Evolutionary conservation across 192 early-diverging fungal genomes (phyloP), one percentile per base, ranked within the genome.

Genomic region (Chytriomyces confervae): DNA sequence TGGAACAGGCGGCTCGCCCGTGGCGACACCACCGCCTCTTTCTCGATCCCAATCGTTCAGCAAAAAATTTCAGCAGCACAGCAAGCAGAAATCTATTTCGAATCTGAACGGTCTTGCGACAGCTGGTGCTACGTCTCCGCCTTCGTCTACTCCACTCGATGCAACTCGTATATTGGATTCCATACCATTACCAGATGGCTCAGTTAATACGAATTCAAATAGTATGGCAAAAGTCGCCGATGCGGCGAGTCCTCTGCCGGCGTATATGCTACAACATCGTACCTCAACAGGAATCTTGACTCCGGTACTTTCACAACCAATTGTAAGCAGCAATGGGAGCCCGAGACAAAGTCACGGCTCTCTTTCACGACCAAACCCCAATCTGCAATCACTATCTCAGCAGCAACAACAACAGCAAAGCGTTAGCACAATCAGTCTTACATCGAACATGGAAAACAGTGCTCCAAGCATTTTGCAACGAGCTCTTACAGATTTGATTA

Each of bases 401-500:
- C 53, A 57, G 20, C 13, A 13, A 20, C 16, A n/a, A 53, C 50
- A 70, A 20, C 36, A 7, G 13, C 50, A 27, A 18, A n/a, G 24
- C n/a, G 27, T 43, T 11, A 50, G 27, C 13, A 47, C 66, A 43
- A 47, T 16, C 66, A 36, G 16, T 46, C 8, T 9, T 27, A 57
- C 47, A 50, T 8, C 50, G 20, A 48, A 10, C 47, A 51, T 20
- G 49, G 50, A 11, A 16, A 24, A n/a, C 69, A 29, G 49, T 23
- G 84, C 88, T 64, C 86, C 91, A 36, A 47, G 73, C 8, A 61
- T 74, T 16, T 91, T 93, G 65, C 87, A 91, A 23, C 78, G 85
- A 46, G 86, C 91, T 0, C 65, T 95, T 5, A 87, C 85, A 23
- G 91, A 93, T 48, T 80, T 95, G 5, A 93, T 93, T 65, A 76